Conservation (phyloP, 768 basidiomycete genomes). For the Tylopilus rubrobrunneus region DNA sequence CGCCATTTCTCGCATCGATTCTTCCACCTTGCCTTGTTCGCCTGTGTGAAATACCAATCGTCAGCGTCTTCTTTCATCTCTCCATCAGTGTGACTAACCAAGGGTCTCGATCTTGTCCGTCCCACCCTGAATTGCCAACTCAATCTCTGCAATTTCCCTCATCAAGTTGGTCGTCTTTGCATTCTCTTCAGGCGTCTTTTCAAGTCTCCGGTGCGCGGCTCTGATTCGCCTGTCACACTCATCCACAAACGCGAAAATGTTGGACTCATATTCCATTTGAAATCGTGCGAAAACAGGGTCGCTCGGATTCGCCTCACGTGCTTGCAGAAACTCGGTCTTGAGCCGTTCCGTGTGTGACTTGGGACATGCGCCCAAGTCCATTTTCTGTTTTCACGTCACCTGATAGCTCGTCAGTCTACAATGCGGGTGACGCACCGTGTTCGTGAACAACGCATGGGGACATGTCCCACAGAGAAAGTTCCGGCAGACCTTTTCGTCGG, state of each 20-base stretch:
- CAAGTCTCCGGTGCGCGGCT: conserved; percentile 87
- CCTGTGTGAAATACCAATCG: conserved; percentile 41
- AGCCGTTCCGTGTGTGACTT: conserved; percentile 94
- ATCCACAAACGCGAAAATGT: conserved; percentile 94
- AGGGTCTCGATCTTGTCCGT: conserved; percentile 97
- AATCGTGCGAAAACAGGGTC: conserved; percentile 84
- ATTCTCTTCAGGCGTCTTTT: conserved; percentile 99
- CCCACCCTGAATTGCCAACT: conserved; percentile 96
- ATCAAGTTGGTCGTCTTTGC: conserved; percentile 98
- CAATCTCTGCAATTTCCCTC: conserved; percentile 99
- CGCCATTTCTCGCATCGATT: conserved; percentile 96
- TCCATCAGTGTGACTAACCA: conserved; percentile 44
- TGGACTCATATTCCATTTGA: conserved; percentile 94
- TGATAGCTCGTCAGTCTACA: neutral
- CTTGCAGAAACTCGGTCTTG: conserved; percentile 84
- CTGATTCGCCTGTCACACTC: conserved; percentile 97
- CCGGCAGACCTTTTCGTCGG: conserved; percentile 95
- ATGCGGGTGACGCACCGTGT: conserved; percentile 66
- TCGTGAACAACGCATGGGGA: conserved; percentile 95
- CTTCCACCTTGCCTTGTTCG: conserved; percentile 98
- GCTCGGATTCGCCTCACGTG: conserved; percentile 67
- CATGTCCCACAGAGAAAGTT: conserved; percentile 99
- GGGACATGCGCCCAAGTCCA: conserved; percentile 97
- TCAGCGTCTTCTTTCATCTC: conserved; percentile 1
- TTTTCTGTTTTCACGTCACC: conserved; percentile 58